Evolutionary conservation across 192 early-diverging fungal species (phyloP).

Genomic region (Backusella sp.): DNA sequence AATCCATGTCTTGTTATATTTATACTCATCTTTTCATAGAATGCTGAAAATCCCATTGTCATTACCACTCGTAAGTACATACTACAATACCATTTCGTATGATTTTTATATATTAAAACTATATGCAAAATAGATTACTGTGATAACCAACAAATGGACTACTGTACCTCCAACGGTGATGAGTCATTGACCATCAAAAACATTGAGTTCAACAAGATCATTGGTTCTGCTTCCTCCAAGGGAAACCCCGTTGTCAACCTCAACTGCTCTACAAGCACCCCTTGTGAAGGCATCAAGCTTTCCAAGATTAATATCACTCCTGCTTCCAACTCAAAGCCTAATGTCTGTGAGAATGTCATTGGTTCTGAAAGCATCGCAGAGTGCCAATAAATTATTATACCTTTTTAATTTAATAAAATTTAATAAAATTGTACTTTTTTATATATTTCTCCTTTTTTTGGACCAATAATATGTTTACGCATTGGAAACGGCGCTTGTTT

Average conservation of each 20-base stretch:
- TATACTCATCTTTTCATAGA: neutral
- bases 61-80: constrained; percentile 9
- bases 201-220: neutral
- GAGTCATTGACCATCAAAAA: neutral
- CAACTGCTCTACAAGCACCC: constrained; percentile 3
- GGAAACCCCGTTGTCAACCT: neutral
- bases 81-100: no score
- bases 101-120: neutral
- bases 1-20: neutral
- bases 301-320: constrained; percentile 7
- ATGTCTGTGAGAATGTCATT: neutral
- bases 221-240: neutral
- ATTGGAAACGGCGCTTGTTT: neutral
- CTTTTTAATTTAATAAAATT: neutral
- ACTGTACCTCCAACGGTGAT: neutral
- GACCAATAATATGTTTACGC: neutral
- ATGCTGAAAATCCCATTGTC: neutral
- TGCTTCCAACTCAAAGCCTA: neutral
- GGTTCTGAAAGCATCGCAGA: neutral
- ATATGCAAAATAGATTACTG: neutral
- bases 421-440: neutral
- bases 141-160: neutral
- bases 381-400: neutral
- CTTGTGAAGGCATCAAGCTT: neutral
- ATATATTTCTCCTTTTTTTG: neutral